A percentile compares a stretch with the other conserved stretches of the same genome.
Conservation (phyloP, 768 basidiomycete genomes). For the Lentinula edodes region DNA sequence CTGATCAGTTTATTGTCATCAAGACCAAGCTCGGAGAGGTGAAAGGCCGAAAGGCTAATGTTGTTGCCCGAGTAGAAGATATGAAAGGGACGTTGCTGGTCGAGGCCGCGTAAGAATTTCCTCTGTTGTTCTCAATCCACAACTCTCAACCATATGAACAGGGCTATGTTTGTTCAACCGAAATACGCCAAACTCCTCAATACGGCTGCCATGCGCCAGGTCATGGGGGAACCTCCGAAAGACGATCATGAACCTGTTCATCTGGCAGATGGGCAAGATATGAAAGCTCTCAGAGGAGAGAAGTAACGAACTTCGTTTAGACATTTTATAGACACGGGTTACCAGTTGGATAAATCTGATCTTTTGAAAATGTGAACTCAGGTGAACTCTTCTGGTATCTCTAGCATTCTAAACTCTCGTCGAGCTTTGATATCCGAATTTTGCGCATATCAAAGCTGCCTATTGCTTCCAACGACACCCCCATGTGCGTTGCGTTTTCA, state of each 20-base stretch:
- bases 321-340: no score
- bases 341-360: no score
- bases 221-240: background rate
- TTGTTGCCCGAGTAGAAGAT: conserved; percentile 70
- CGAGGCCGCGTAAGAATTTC: conserved; percentile 65
- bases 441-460: no score
- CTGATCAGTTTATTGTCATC: conserved; percentile 90
- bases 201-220: background rate
- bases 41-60: conserved; percentile 74
- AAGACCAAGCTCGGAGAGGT: conserved; percentile 59
- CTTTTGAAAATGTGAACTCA: no score
- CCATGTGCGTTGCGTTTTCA: no score
- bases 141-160: background rate
- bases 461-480: no score
- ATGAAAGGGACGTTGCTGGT: conserved; percentile 77
- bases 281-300: conserved; percentile 4
- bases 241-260: conserved; percentile 1
- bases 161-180: conserved; percentile 6
- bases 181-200: conserved; percentile 5
- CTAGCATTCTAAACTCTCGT: no score
- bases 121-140: conserved; percentile 18
- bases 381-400: no score
- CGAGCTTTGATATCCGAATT: no score
- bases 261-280: conserved; percentile 3
- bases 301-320: background rate